These are phyloP conservation scores for Calonectria multiphialidica DNA, from an alignment of 2,329 filamentous ascomycete genomes.

Conservation along the genomic window DNA sequence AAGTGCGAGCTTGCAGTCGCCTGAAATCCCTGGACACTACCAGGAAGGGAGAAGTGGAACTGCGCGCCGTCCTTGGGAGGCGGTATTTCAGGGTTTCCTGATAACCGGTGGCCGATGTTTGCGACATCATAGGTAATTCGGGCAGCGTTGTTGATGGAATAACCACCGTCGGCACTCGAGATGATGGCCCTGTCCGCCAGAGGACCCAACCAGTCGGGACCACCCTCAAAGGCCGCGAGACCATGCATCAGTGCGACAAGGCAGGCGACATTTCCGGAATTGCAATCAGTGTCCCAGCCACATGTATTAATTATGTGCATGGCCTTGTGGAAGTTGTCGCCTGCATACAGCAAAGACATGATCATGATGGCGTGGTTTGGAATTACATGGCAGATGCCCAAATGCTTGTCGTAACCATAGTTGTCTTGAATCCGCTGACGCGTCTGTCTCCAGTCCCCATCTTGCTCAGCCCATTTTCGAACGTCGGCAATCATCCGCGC, in stretches of 20 bases:
- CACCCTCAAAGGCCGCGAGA: neutral
- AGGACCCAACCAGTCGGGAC: constrained; percentile 19
- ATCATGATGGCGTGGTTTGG: neutral
- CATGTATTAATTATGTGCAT: neutral
- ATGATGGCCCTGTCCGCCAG: constrained; percentile 19
- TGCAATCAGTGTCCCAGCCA: neutral
- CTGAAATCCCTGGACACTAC: neutral
- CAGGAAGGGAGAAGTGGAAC: neutral
- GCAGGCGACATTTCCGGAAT: neutral
- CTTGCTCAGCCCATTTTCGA: neutral
- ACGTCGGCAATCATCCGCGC: neutral
- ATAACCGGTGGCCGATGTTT: neutral
- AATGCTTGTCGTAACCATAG: neutral
- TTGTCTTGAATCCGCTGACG: neutral
- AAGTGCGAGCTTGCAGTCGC: neutral
- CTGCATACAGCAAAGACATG: neutral
- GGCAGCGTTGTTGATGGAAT: constrained; percentile 18
- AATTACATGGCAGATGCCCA: neutral
- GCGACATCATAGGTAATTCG: neutral
- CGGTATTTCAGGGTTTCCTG: neutral
- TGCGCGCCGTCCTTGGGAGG: neutral
- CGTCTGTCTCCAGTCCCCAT: neutral
- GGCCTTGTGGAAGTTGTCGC: neutral
- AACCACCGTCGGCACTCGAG: constrained; percentile 17
- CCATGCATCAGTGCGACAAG: neutral